Conservation (phyloP, 2,329 filamentous ascomycete genomes). For the Xylaria multiplex region DNA sequence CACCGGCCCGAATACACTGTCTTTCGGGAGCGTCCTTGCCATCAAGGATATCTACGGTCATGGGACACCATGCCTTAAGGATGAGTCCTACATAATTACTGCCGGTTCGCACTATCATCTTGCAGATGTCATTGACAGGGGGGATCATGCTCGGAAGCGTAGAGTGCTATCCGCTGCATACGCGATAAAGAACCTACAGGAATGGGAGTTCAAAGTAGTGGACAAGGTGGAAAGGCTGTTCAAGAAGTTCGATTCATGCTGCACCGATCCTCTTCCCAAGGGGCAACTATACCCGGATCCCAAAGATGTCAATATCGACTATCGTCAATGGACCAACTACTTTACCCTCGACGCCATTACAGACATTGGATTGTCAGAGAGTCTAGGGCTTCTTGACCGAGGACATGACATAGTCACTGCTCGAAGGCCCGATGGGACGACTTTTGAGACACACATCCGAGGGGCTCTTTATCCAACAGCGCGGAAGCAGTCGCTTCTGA, state of each 20-base stretch:
- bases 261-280: slow-evolving; percentile 17
- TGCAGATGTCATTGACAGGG: slow-evolving; percentile 21
- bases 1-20: slow-evolving; percentile 17
- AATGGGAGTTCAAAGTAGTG: slow-evolving; percentile 22
- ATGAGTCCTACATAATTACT: slow-evolving; percentile 16
- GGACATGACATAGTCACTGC: slow-evolving; percentile 19
- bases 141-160: slow-evolving; percentile 19
- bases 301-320: slow-evolving; percentile 21
- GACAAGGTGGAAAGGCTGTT: slow-evolving; percentile 20
- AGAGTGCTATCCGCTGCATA: slow-evolving; percentile 21
- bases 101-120: slow-evolving; percentile 17
- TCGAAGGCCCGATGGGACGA: slow-evolving; percentile 1
- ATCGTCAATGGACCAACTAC: slow-evolving; percentile 26
- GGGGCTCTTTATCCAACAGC: slow-evolving; percentile 14
- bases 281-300: slow-evolving; percentile 19
- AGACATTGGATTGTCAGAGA: slow-evolving; percentile 18
- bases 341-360: slow-evolving; percentile 24
- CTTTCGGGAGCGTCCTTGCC: slow-evolving; percentile 18
- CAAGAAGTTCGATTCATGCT: slow-evolving; percentile 22
- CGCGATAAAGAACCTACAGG: slow-evolving; percentile 21
- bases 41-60: slow-evolving; percentile 26
- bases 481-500: slow-evolving; percentile 20
- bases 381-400: slow-evolving; percentile 23
- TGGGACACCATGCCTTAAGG: slow-evolving; percentile 19
- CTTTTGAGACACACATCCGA: slow-evolving; percentile 15